phyloP scores from a whole-genome alignment of 2,329 filamentous ascomycete genomes.

The Colletotrichum kahawae region DNA sequence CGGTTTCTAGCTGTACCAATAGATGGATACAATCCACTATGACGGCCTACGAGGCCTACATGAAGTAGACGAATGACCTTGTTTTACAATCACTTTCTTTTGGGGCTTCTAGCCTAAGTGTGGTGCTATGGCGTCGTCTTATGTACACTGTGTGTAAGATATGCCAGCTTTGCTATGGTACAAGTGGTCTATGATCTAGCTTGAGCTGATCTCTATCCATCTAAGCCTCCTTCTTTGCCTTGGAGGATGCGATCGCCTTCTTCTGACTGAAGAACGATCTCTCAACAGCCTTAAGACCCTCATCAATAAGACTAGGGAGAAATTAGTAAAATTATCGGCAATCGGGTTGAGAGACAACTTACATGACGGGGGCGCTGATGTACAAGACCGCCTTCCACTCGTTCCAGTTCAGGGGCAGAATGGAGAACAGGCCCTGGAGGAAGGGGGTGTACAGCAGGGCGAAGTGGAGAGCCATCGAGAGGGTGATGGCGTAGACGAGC shows the following conservation, averaged over 20 bases:
- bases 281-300: slow-evolving; percentile 81
- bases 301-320: slow-evolving; percentile 73
- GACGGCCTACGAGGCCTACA: slow-evolving; percentile 8
- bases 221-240: slow-evolving; percentile 62
- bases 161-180: slow-evolving; percentile 27
- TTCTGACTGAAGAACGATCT: slow-evolving; percentile 67
- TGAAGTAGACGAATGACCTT: slow-evolving; percentile 20
- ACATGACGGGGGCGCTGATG: slow-evolving; percentile 93
- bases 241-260: slow-evolving; percentile 39
- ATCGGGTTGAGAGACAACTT: slow-evolving; percentile 47
- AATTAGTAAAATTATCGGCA: not conserved
- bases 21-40: slow-evolving; percentile 31
- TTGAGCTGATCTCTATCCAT: slow-evolving; percentile 25
- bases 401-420: slow-evolving; percentile 80
- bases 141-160: slow-evolving; percentile 15
- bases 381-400: slow-evolving; percentile 93
- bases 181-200: slow-evolving; percentile 33
- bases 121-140: slow-evolving; percentile 3
- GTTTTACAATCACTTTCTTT: not conserved
- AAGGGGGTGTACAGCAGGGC: slow-evolving; percentile 90
- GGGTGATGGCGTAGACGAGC: slow-evolving; percentile 89
- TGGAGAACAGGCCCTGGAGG: slow-evolving; percentile 87
- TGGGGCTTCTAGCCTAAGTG: not conserved
- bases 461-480: slow-evolving; percentile 96
- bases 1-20: slow-evolving; percentile 37